Evolutionary conservation across 768 basidiomycete genomes (phyloP), one percentile per base, ranked within the genome.

Genomic region (Pseudohyphozyma bogoriensis): DNA sequence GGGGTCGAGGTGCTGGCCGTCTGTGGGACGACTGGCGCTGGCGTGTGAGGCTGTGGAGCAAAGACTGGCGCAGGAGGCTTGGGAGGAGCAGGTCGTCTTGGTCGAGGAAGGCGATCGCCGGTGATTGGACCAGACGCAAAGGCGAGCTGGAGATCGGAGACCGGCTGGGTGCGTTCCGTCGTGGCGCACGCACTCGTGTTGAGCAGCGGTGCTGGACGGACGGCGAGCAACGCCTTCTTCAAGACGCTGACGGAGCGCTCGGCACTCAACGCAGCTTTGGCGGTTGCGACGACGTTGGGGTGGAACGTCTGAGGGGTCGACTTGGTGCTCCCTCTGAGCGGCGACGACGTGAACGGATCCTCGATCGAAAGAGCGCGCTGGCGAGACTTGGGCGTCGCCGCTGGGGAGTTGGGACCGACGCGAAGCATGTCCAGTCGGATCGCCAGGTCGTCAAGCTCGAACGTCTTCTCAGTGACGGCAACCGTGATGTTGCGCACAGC

Each of bases 401-500:
- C 55, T 6, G 26, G 22, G 8, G 36, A 26, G 1, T 15, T 8
- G 3, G 58, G 60, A 29, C 32, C 68, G 31, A 42, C 37, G 49
- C 60, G 73, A 51, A 39, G 64, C 37, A 32, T 64, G 54, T 59
- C 56, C 42, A 76, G 63, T 1, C 74, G 65, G 10, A 63, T 55
- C 0, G 71, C 57, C 20, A 77, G 69, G 24, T 73, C 73, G 58
- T 75, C 74, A 32, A 77, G 64, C n/a, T 73, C 72, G 49, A 66
- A 45, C 4, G 64, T 63, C 59, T 69, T 68, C 50, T 71, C 70
- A 11, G 64, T 58, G 7, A 75, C 70, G 20, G 72, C 73, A 4
- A 58, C 58, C 9, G 89, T 85, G 67, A 95, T 88, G 72, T 92
- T 91, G 44, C 85, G 82, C 68, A 87, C 85, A 0, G 88, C 86